Evolutionary conservation across 805 yeast genomes (phyloP), one percentile per base, ranked within the genome.

Genomic region (Priceomyces melissophilus): DNA sequence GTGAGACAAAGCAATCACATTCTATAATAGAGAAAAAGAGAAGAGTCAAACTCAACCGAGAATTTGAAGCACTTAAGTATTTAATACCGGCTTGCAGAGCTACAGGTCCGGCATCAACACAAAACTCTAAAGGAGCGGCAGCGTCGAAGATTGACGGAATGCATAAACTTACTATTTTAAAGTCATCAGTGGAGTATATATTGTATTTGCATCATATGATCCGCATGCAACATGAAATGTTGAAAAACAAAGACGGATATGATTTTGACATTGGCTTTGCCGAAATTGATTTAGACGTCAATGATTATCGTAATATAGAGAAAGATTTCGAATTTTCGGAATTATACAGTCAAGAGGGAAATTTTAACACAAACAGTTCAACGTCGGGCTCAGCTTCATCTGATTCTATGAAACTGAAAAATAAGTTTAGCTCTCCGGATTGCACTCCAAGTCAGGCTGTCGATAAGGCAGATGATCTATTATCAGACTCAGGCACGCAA

Each of bases 101-200:
- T 26, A 71, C 75, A 25, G 27, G 39, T 4, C 27, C 31, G 14
- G 25, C 15, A 3, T 23, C 41, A 11, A 30, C 25, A 17, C 39
- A 31, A 20, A 46, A 48, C 3, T 45, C 40, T 23, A 47, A 13
- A 13, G 38, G 42, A 29, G 54, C 50, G 38, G 65, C 61, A 40
- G 67, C 67, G 4, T 60, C 54, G 46, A 69, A 69, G 41, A 68
- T 69, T 40, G 82, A 78, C 44, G 84, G 84, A 13, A 82, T 87
- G 81, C 87, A 86, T 63, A 87, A 87, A 61, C 72, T 87, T 45
- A 86, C 89, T 3, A 84, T 87, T 23, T 64, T 87, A 32, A 89
- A 86, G 58, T 81, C 87, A n/a, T 79, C 91, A 0, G 95, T 87
- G 16, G 90, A 84, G 54, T 86, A 87, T 55, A 81, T 87, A 46